phyloP scores from a whole-genome alignment of 805 yeast species.

The Saturnispora hagleri region DNA sequence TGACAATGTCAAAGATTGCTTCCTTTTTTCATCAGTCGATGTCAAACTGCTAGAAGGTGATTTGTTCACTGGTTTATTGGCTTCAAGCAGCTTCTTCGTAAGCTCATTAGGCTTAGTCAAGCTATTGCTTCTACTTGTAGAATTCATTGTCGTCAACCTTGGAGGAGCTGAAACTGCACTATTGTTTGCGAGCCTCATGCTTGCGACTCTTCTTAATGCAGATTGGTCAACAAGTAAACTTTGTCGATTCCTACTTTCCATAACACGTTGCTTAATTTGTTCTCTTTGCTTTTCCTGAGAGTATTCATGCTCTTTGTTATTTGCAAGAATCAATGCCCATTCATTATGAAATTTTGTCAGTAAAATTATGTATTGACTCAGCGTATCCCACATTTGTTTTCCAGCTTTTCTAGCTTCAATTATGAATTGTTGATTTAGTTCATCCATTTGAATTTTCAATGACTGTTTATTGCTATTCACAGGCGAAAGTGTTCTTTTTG shows the following conservation, averaged over 20 bases:
- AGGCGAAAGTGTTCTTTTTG: slow-evolving; percentile 29
- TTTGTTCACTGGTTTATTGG: background rate
- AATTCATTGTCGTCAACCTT: background rate
- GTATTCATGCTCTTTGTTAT: slow-evolving; percentile 34
- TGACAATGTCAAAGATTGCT: background rate
- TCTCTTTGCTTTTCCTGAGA: slow-evolving; percentile 27
- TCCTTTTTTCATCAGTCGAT: slow-evolving; percentile 4
- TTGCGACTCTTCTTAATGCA: background rate
- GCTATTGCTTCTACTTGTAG: slow-evolving; percentile 4
- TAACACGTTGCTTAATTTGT: slow-evolving; percentile 17
- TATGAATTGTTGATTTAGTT: slow-evolving; percentile 6
- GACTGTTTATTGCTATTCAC: slow-evolving; percentile 1
- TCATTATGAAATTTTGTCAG: slow-evolving; percentile 31
- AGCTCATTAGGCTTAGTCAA: slow-evolving; percentile 1
- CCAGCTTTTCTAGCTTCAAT: slow-evolving; percentile 34
- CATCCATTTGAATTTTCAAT: slow-evolving; percentile 4
- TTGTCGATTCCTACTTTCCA: slow-evolving; percentile 14
- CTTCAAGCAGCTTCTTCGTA: slow-evolving; percentile 1
- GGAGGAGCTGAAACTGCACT: background rate
- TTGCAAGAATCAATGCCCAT: slow-evolving; percentile 29
- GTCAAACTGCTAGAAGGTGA: background rate
- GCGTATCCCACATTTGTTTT: slow-evolving; percentile 30
- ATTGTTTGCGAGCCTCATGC: background rate
- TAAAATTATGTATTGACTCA: slow-evolving; percentile 13
- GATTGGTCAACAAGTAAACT: background rate